Base-by-base conservation (phyloP, 106 monocot species). In the Iris macrosiphon region DNA sequence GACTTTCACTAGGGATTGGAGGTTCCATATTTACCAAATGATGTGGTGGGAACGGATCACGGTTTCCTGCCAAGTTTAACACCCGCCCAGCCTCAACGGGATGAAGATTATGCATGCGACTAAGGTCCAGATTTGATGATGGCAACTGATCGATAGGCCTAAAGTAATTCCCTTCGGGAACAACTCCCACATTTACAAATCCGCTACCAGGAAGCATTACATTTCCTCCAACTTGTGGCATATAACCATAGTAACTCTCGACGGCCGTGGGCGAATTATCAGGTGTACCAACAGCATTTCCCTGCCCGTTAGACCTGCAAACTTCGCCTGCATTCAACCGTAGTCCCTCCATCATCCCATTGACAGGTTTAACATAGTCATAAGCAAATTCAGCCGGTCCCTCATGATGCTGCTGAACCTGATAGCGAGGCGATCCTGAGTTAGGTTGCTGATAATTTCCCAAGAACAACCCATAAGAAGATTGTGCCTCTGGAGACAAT, bases 301-400 rank as follows among this genome's bases (percentile, higher is more conserved):
- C 52, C 34, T 61, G 72, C 15, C 49, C 49, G 62, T 8, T 61
- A 50, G 27, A 55, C 27, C 59, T 50, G 5, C 59, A 40, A 55
- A n/a, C 19, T 16, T 35, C 64, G 46, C 51, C 18, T 25, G 68
- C 55, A 45, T 49, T 63, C 14, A 70, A 21, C 54, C 66, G 62
- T 38, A 76, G 47, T 6, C 49, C 55, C 30, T 68, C 69, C 54
- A 76, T 75, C 50, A 61, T 65, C 8, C 34, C 72, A 65, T 72
- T 64, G 37, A 76, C 26, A 60, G 56, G 57, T 68, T 57, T 68
- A 38, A 35, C 63, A 67, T 74, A 63, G 10, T 57, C 42, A 38
- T 75, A 45, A 6, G 57, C 11, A 41, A 48, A 48, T 37, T 46
- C 22, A 42, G 1, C 9, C 50, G 63, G 13, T 22, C 37, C 38